Percentiles rank a stretch among this genome's conserved stretches.
Conservation (phyloP, 352 stramenopile genomes). For the Phytophthora podocarpi region DNA sequence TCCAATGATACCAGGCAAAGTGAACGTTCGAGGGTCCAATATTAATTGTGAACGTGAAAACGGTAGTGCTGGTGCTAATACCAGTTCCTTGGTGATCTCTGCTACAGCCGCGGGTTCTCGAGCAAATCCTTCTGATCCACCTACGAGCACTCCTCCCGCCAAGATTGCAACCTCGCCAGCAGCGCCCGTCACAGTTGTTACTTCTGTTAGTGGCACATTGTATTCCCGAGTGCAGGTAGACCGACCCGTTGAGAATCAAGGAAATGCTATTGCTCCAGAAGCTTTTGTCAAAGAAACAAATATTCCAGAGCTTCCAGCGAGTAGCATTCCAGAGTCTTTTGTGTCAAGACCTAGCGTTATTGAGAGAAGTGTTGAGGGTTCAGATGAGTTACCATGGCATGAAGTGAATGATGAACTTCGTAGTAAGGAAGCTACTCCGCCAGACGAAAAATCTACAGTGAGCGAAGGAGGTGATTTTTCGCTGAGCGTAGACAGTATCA, state of each 20-base stretch:
- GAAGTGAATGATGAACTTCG: background rate
- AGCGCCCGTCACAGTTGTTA: background rate
- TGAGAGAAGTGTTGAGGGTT: background rate
- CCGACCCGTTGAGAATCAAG: slow-evolving; percentile 3
- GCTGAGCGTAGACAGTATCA: background rate
- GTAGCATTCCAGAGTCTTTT: background rate
- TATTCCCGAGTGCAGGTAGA: background rate
- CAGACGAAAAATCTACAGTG: background rate
- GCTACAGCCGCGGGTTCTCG: background rate
- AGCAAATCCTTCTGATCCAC: background rate
- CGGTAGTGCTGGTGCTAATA: background rate
- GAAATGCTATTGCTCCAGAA: background rate
- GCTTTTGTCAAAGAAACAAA: background rate
- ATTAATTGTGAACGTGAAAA: background rate
- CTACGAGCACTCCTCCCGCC: background rate
- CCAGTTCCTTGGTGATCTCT: background rate
- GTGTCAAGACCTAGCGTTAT: background rate
- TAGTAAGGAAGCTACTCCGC: background rate
- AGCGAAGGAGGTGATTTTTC: background rate
- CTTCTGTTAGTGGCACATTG: background rate
- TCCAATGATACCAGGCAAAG: background rate
- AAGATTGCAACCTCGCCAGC: slow-evolving; percentile 17
- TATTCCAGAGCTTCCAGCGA: background rate
- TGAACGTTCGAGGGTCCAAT: background rate
- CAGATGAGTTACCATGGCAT: background rate